A percentile compares a stretch with the other conserved stretches of the same genome.
Conservation (phyloP, 768 basidiomycete species). For the Ephemerocybe angulata region DNA sequence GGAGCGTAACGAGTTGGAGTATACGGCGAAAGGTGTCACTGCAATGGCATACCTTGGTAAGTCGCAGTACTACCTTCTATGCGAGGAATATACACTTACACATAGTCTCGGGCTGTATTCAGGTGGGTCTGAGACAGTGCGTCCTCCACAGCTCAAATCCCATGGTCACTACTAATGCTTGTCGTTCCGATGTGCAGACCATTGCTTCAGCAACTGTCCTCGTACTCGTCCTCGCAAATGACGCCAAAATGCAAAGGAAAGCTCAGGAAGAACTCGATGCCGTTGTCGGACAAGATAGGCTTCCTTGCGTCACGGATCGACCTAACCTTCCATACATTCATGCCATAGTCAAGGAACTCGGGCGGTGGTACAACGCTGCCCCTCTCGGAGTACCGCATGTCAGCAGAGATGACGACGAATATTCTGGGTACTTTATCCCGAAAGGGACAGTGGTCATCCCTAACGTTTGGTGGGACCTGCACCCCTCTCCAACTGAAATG, state of each 20-base stretch:
- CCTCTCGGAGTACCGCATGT: slow-evolving; percentile 24
- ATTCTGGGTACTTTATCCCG: slow-evolving; percentile 19
- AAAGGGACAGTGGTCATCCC: background rate
- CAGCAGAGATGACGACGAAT: slow-evolving; percentile 32
- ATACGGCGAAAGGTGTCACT: background rate
- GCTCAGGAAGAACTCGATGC: slow-evolving; percentile 41
- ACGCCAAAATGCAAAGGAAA: slow-evolving; percentile 31
- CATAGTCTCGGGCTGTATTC: background rate
- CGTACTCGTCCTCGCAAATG: slow-evolving; percentile 25
- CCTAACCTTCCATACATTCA: slow-evolving; percentile 33
- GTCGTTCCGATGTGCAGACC: slow-evolving; percentile 5
- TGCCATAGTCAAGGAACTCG: slow-evolving; percentile 29
- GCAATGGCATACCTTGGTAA: background rate
- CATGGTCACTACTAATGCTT: background rate
- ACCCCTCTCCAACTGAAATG: background rate
- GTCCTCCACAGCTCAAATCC: background rate
- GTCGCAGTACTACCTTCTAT: background rate
- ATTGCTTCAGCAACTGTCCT: slow-evolving; percentile 3
- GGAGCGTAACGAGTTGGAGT: background rate
- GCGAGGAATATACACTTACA: background rate
- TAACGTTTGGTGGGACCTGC: background rate
- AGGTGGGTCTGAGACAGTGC: background rate
- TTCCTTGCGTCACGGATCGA: slow-evolving; percentile 29
- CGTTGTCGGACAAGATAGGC: slow-evolving; percentile 31
- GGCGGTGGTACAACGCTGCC: slow-evolving; percentile 18